phyloP scores from a whole-genome alignment of 2,329 filamentous ascomycete genomes.

The Penicillium sp. region DNA sequence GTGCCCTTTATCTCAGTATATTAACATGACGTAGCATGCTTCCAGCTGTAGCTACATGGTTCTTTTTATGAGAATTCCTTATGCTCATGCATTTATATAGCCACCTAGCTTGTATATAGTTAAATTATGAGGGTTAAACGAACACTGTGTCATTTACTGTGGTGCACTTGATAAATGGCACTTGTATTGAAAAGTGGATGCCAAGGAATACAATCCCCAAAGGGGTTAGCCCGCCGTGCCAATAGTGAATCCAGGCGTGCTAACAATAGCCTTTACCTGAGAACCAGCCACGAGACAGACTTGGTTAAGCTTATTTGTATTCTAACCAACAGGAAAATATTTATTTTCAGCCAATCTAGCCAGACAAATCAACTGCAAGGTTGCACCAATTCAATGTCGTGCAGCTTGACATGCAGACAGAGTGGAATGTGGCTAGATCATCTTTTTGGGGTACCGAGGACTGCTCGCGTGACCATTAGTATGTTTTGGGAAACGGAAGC shows the following conservation, averaged over 20 bases:
- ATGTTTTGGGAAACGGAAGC: background rate
- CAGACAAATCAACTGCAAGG: background rate
- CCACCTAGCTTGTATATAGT: too few species aligned
- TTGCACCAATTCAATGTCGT: background rate
- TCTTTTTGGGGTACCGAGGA: background rate
- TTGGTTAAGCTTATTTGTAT: background rate
- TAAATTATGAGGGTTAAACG: background rate
- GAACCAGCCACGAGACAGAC: background rate
- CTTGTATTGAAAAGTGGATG: background rate
- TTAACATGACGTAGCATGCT: too few species aligned
- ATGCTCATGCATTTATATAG: too few species aligned
- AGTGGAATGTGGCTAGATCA: slow-evolving; percentile 2
- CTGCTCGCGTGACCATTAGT: background rate
- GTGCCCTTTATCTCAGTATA: background rate
- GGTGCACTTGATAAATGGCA: background rate
- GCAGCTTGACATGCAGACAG: background rate
- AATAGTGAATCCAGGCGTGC: background rate
- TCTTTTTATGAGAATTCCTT: too few species aligned
- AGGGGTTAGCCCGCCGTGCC: background rate
- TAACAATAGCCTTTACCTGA: background rate
- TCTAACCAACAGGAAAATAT: background rate
- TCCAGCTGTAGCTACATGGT: too few species aligned
- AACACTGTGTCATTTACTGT: background rate
- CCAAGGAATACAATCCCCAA: background rate
- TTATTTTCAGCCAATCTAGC: too few species aligned